Evolutionary conservation across 805 yeast genomes (phyloP).

Genomic region (Kluyveromyces starmeri): DNA sequence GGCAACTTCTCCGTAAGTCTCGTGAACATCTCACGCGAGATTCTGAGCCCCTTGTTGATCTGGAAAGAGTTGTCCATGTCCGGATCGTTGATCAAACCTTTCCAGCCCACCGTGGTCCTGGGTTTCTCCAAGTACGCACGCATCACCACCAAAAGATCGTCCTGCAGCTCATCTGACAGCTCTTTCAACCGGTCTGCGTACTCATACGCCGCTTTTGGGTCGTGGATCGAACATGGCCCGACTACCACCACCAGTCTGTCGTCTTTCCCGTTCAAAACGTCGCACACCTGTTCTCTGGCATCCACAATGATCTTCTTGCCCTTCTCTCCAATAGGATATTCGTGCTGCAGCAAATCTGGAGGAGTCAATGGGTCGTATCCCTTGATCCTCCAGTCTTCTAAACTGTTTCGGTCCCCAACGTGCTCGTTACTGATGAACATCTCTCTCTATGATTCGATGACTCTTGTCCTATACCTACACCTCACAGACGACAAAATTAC

Average conservation of each 20-base stretch:
- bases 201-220: constrained; percentile 84
- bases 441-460: too few species aligned
- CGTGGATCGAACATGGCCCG: constrained; percentile 97
- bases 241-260: constrained; percentile 84
- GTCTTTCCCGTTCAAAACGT: constrained; percentile 69
- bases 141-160: constrained; percentile 83
- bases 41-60: constrained; percentile 88
- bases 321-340: constrained; percentile 56
- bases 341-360: constrained; percentile 86
- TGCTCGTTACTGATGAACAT: constrained; percentile 84
- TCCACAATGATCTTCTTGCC: constrained; percentile 55
- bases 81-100: constrained; percentile 95
- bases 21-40: constrained; percentile 78
- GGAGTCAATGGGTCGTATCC: constrained; percentile 96
- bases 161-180: constrained; percentile 52
- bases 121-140: constrained; percentile 98
- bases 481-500: too few species aligned
- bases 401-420: constrained; percentile 71
- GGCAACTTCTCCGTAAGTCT: constrained; percentile 79
- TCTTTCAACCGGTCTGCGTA: constrained; percentile 62
- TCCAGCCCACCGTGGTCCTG: constrained; percentile 98
- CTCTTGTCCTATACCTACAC: too few species aligned
- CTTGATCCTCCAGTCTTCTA: constrained; percentile 69
- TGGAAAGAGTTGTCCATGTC: constrained; percentile 88
- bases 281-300: constrained; percentile 69